phyloP scores from a whole-genome alignment of 164 flowering plant genomes.

The Pachysandra terminalis region DNA sequence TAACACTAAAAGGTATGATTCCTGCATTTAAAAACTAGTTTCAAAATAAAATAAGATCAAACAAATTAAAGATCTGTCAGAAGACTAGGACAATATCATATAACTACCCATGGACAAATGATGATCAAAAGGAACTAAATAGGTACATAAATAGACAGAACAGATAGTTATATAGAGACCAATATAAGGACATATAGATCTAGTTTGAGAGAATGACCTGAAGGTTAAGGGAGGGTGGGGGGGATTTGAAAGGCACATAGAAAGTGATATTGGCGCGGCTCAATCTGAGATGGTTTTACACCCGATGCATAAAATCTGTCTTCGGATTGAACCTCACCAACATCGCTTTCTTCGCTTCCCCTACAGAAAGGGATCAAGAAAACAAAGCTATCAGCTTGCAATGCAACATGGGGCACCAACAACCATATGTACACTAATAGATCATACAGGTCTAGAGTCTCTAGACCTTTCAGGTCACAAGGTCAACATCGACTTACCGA shows the following conservation, averaged over 20 bases:
- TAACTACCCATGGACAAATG: neutral
- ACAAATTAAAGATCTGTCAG: neutral
- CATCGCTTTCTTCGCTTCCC: conserved; percentile 62
- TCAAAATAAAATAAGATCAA: neutral
- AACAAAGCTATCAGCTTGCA: neutral
- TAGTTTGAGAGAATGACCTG: neutral
- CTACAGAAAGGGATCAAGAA: neutral
- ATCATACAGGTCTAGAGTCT: neutral
- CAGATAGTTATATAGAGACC: neutral
- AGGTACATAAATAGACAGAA: neutral
- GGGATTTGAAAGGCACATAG: conserved; percentile 2
- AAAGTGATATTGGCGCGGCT: conserved; percentile 99
- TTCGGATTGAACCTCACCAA: conserved; percentile 99
- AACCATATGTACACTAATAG: conserved; percentile 4
- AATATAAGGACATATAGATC: neutral
- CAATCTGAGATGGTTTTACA: conserved; percentile 94
- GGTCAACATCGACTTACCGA: neutral
- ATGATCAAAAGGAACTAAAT: neutral
- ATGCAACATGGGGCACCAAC: neutral
- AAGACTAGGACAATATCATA: neutral
- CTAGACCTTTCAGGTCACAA: neutral
- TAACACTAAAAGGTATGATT: neutral
- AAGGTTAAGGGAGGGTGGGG: neutral
- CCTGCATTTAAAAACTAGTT: neutral
- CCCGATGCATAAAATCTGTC: conserved; percentile 50